Base-by-base conservation (phyloP, 768 basidiomycete species). In the Panaeolus papilionaceus region DNA sequence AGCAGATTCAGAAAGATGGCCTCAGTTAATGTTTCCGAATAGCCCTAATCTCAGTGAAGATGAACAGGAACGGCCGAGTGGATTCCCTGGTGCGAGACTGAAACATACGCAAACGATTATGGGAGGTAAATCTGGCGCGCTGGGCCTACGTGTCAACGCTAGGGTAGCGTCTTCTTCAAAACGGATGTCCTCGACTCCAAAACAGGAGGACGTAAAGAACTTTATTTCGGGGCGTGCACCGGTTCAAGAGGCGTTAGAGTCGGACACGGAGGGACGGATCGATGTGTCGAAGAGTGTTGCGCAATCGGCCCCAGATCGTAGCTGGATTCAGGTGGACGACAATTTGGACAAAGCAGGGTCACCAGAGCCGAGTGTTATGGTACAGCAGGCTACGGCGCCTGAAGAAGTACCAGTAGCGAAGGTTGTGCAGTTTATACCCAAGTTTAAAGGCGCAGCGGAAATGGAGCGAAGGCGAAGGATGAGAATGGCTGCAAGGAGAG, bases 51-150 rank as follows among this genome's bases (percentile, higher is more conserved):
- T 91, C 45, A 89, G 89, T 65, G 90, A 92, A 64, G 89, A 92
- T 67, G 93, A 93, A 66, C 79, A 78, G 9, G 85, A 86, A 63
- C 80, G 78, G 11, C 82, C 82, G 61, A 80, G 75, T 71, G 85
- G 78, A 71, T 84, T 79, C 77, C 87, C 77, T 58, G 90, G 73
- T 75, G 87, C 70, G 74, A 76, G 85, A 14, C 83, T 98, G 70
- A 93, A 91, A 74, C 91, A 96, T 77, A 92, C 94, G 6, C 89
- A 92, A 73, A 98, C 96, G 3, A 97, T 98, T 74, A 90, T 96
- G 85, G 94, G 89, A 3, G 84, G 85, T 4, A 84, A 88, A 28
- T 84, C 87, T 0, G 93, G 93, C 4, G 92, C 85, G 0, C 75
- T 92, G 1, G 96, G 96, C 0, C 84, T 96, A 79, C 84, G 95